Evolutionary conservation across 192 early-diverging fungal species (phyloP).

Genomic region (Chytriomyces sp.): DNA sequence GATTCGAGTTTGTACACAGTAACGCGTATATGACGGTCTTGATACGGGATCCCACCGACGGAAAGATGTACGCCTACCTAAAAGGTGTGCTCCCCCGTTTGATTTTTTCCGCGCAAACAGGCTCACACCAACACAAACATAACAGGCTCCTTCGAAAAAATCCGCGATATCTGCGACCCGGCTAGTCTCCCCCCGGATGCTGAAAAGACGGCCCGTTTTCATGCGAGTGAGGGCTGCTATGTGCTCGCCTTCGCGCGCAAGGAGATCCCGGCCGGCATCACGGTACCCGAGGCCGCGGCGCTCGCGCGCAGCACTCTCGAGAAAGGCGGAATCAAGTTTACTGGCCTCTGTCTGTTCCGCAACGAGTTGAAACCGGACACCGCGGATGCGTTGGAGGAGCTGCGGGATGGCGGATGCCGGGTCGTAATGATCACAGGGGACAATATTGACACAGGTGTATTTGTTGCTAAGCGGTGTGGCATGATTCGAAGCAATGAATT

Average conservation of each 20-base stretch:
- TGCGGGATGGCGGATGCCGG: slow-evolving; percentile 67
- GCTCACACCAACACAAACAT: background rate
- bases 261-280: slow-evolving; percentile 51
- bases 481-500: slow-evolving; percentile 61
- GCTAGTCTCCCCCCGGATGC: slow-evolving; percentile 59
- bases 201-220: slow-evolving; percentile 52
- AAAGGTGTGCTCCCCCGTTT: slow-evolving; percentile 43
- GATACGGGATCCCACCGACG: slow-evolving; percentile 56
- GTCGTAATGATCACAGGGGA: slow-evolving; percentile 87
- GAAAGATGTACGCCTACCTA: slow-evolving; percentile 62
- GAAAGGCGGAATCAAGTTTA: slow-evolving; percentile 43
- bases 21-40: slow-evolving; percentile 75
- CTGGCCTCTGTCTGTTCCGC: slow-evolving; percentile 72
- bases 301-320: slow-evolving; percentile 67
- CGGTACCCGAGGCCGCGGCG: slow-evolving; percentile 43
- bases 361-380: slow-evolving; percentile 80
- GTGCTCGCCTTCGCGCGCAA: slow-evolving; percentile 74
- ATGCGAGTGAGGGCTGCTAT: slow-evolving; percentile 76
- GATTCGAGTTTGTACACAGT: slow-evolving; percentile 47
- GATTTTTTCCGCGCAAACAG: background rate
- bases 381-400: slow-evolving; percentile 61
- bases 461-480: slow-evolving; percentile 68
- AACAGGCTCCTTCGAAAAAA: slow-evolving; percentile 75
- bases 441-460: slow-evolving; percentile 72
- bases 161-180: slow-evolving; percentile 52